Evolutionary conservation across 352 stramenopile genomes (phyloP), one percentile per base, ranked within the genome.

Genomic region (Pythium monospermum): DNA sequence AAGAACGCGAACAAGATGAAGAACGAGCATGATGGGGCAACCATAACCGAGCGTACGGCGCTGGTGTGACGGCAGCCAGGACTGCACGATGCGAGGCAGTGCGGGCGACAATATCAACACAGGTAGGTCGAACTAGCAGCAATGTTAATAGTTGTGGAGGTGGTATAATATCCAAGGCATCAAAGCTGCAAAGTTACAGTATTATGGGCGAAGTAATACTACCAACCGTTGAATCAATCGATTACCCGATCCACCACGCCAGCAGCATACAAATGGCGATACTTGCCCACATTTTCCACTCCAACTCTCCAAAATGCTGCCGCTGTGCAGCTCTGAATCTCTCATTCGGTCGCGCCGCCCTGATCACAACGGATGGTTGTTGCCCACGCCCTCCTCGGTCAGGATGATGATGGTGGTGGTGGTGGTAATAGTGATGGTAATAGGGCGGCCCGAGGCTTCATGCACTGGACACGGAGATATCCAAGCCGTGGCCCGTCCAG

Each of bases 1-100:
- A 71, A 69, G 48, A 87, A 88, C 54, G 40, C 61, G 30, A 84
- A 83, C 62, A 71, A 85, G 56, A 55, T 83, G 36, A 71, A 71
- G 52, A 52, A n/a, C n/a, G n/a, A n/a, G n/a, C n/a, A n/a, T n/a
- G n/a, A n/a, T n/a, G n/a, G n/a, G n/a, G n/a, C n/a, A n/a, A n/a
- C n/a, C n/a, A n/a, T n/a, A n/a, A n/a, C n/a, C n/a, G n/a, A n/a
- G n/a, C n/a, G n/a, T n/a, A n/a, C n/a, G n/a, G n/a, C n/a, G n/a
- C n/a, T n/a, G n/a, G n/a, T n/a, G n/a, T n/a, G n/a, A n/a, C n/a
- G n/a, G n/a, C n/a, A n/a, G n/a, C n/a, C n/a, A n/a, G n/a, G n/a
- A n/a, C n/a, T n/a, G n/a, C n/a, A n/a, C n/a, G n/a, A n/a, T n/a
- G n/a, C n/a, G n/a, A n/a, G n/a, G n/a, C n/a, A n/a, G n/a, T n/a